These are phyloP conservation scores for Beauveria scarabaeidicola DNA, from an alignment of 2,329 filamentous ascomycete species.

Conservation along the genomic window DNA sequence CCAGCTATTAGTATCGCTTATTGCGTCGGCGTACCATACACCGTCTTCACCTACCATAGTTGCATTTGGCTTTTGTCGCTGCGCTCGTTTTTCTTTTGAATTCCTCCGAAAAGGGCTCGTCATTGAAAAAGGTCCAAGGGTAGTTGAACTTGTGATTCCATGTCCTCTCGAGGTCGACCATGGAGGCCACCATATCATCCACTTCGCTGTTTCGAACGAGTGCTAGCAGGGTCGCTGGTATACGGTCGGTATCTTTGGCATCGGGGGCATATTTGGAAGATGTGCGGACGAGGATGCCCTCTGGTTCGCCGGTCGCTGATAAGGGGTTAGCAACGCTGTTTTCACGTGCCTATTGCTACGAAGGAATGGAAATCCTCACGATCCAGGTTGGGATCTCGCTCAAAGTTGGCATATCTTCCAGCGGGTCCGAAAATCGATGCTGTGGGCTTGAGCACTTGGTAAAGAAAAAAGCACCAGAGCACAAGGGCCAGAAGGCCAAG, in stretches of 20 bases:
- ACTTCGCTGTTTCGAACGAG: constrained; percentile 91
- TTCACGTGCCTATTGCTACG: not conserved
- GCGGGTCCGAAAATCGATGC: constrained; percentile 33
- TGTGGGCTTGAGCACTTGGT: constrained; percentile 60
- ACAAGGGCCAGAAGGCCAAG: constrained; percentile 63
- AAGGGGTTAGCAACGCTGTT: constrained; percentile 13
- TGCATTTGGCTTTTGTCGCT: constrained; percentile 78
- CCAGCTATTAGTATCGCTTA: constrained; percentile 11
- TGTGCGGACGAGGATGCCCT: constrained; percentile 64
- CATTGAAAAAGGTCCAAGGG: constrained; percentile 98
- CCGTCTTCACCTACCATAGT: constrained; percentile 54
- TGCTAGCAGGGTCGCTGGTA: constrained; percentile 86
- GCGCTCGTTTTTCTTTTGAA: constrained; percentile 78
- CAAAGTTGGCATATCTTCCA: constrained; percentile 47
- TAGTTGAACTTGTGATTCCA: constrained; percentile 99
- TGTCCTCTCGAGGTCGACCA: constrained; percentile 84
- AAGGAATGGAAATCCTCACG: constrained; percentile 45
- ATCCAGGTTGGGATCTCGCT: constrained; percentile 78
- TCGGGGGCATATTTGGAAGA: constrained; percentile 71
- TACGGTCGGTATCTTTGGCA: constrained; percentile 67
- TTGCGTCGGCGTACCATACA: constrained; percentile 1
- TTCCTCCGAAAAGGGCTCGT: constrained; percentile 84
- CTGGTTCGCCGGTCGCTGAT: constrained; percentile 73
- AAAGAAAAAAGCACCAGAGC: constrained; percentile 71
- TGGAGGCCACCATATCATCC: constrained; percentile 73